Evolutionary conservation across 805 yeast species (phyloP), one percentile per base, ranked within the genome.

Genomic region (Lipomyces lipofer): DNA sequence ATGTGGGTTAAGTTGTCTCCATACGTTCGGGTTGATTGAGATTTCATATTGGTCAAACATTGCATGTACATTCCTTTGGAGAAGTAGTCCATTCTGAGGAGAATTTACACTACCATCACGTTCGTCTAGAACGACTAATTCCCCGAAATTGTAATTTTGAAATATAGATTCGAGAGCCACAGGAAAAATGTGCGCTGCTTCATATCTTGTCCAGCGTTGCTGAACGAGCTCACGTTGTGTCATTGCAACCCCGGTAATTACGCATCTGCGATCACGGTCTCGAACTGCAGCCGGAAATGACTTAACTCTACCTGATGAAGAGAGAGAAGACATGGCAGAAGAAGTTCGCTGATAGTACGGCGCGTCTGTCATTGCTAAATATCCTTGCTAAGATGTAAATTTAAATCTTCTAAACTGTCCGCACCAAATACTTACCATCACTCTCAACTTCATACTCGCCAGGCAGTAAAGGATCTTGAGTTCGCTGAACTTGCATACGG

Each of bases 71-170:
- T 10, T 6, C 2, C 38, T 33, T 13, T 33, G 38, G 38, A 33
- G 38, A 33, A 33, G 38, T 10, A 33, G 38, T 33, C 38, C 38
- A 33, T 33, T 33, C 38, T 33, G 38, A 33, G 38, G 38, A 33
- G 38, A 33, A 33, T 33, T 33, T 33, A 33, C 38, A 33, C 2
- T 33, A 13, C 38, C 38, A 33, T 33, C 38, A 33, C 13, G 17
- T 33, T 33, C 38, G 38, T 33, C 38, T 33, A 33, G 38, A 33
- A 33, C 38, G 38, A 13, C 38, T 33, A 33, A 33, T 33, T 33
- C 17, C 15, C 38, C 17, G 38, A 33, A 33, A 33, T 13, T 33
- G 38, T 33, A 33, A 33, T 33, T 33, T 2, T 10, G 17, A 3
- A 33, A 33, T 33, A 33, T 33, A 33, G 38, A 10, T 13, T 33